A percentile compares a stretch with the other conserved stretches of the same genome.
Conservation (phyloP, 352 stramenopile genomes). For the Pythium volutum region DNA sequence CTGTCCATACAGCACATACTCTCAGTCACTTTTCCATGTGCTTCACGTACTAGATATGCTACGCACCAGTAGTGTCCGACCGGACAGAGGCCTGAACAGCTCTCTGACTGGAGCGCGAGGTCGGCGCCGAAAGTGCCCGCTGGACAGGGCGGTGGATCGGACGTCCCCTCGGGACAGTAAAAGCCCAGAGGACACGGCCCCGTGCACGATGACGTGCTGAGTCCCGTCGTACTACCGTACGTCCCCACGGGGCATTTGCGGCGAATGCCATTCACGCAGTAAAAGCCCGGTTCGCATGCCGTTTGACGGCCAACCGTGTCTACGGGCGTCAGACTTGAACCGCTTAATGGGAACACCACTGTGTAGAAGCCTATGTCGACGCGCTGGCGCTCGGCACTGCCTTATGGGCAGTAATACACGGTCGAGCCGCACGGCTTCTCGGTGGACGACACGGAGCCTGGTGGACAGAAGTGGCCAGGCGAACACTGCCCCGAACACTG, state of each 20-base stretch:
- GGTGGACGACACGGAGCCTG: slow-evolving; percentile 52
- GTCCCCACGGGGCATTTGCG: slow-evolving; percentile 45
- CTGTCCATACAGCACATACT: slow-evolving; percentile 19
- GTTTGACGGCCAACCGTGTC: slow-evolving; percentile 9
- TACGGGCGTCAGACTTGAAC: neutral
- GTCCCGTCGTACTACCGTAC: slow-evolving; percentile 36
- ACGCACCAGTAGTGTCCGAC: slow-evolving; percentile 56
- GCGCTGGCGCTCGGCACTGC: slow-evolving; percentile 34
- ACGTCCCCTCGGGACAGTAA: slow-evolving; percentile 54
- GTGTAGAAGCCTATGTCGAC: slow-evolving; percentile 65
- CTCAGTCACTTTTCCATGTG: neutral
- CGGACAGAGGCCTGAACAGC: slow-evolving; percentile 52
- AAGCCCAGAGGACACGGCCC: slow-evolving; percentile 43
- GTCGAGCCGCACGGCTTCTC: slow-evolving; percentile 47
- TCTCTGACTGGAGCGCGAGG: slow-evolving; percentile 28
- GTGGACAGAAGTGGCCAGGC: slow-evolving; percentile 53
- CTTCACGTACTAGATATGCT: neutral
- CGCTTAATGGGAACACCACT: slow-evolving; percentile 27
- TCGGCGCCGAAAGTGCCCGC: slow-evolving; percentile 42
- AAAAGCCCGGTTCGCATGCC: slow-evolving; percentile 60
- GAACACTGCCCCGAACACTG: slow-evolving; percentile 50
- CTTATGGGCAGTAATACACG: slow-evolving; percentile 53
- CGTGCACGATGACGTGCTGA: slow-evolving; percentile 36
- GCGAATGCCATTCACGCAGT: slow-evolving; percentile 56
- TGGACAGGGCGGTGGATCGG: slow-evolving; percentile 43